Conservation (phyloP, 2,329 filamentous ascomycete genomes). For the Xylariaceae sp. region DNA sequence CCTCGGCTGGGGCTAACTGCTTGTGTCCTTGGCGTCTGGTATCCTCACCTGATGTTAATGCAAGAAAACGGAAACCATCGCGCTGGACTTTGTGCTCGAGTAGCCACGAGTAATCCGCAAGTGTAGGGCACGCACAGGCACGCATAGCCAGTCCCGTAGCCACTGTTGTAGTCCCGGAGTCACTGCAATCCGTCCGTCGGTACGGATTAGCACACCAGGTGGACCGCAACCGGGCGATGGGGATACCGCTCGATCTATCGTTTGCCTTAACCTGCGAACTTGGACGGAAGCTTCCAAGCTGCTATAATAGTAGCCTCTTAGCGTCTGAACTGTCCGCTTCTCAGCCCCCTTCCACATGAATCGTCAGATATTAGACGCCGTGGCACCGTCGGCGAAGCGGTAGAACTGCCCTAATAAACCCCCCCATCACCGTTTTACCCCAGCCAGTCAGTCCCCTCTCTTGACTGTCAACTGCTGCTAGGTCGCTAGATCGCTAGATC, state of each 20-base stretch:
- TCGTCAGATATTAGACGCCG: neutral
- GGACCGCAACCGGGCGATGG: neutral
- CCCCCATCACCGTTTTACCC: too few relatives aligned
- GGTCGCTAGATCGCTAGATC: too few relatives aligned
- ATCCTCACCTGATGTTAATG: constrained; percentile 1
- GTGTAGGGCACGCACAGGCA: too few relatives aligned
- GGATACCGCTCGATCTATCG: neutral
- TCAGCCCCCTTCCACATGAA: neutral
- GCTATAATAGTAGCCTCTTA: neutral
- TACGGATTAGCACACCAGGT: too few relatives aligned
- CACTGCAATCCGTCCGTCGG: too few relatives aligned
- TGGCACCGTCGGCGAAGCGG: neutral
- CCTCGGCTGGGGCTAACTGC: constrained; percentile 7
- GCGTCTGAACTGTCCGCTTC: neutral
- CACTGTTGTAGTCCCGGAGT: too few relatives aligned
- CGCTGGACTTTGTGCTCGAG: too few relatives aligned
- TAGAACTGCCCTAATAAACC: neutral
- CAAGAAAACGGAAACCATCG: neutral
- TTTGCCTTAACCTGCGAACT: neutral
- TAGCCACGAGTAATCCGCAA: too few relatives aligned
- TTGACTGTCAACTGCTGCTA: too few relatives aligned
- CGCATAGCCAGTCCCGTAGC: too few relatives aligned
- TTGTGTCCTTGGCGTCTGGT: neutral
- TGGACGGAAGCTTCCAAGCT: neutral
- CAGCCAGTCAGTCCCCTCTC: too few relatives aligned